Percentiles rank a stretch among this genome's conserved stretches.
phyloP scores from a whole-genome alignment of 768 basidiomycete genomes.

The Pseudohyphozyma bogoriensis region DNA sequence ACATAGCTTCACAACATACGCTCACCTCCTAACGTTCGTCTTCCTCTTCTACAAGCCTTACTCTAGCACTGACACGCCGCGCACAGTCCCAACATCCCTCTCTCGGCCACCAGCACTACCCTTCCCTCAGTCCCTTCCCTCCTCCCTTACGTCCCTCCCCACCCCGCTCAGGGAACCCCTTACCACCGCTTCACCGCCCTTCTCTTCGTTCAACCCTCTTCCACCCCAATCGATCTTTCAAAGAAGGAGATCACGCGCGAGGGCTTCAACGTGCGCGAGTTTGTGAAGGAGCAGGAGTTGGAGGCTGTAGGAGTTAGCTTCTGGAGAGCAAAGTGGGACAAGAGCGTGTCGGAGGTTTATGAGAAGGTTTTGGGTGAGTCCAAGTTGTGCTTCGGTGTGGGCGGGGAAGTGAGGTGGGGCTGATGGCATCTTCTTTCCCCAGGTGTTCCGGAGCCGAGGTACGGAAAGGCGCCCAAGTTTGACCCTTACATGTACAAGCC shows the following conservation, averaged over 20 bases:
- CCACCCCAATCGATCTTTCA: neutral
- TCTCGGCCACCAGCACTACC: slow-evolving; percentile 42
- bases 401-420: neutral
- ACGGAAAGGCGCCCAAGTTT: neutral
- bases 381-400: neutral
- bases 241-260: slow-evolving; percentile 1
- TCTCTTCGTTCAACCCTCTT: slow-evolving; percentile 56
- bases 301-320: slow-evolving; percentile 65
- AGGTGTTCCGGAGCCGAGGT: slow-evolving; percentile 1
- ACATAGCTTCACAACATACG: slow-evolving; percentile 56
- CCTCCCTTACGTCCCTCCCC: slow-evolving; percentile 68
- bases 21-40: slow-evolving; percentile 62
- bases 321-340: slow-evolving; percentile 70
- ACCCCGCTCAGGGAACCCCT: slow-evolving; percentile 76
- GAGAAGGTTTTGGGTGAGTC: slow-evolving; percentile 56
- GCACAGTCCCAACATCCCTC: slow-evolving; percentile 65
- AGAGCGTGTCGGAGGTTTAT: slow-evolving; percentile 49
- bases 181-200: slow-evolving; percentile 82
- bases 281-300: slow-evolving; percentile 48
- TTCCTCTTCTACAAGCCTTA: neutral
- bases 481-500: neutral
- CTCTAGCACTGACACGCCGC: neutral
- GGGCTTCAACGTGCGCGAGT: slow-evolving; percentile 55
- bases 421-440: neutral
- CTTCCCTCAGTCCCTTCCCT: slow-evolving; percentile 29